Conservation (phyloP, 192 early-diverging fungal genomes). For the Entomortierella chlamydospora region DNA sequence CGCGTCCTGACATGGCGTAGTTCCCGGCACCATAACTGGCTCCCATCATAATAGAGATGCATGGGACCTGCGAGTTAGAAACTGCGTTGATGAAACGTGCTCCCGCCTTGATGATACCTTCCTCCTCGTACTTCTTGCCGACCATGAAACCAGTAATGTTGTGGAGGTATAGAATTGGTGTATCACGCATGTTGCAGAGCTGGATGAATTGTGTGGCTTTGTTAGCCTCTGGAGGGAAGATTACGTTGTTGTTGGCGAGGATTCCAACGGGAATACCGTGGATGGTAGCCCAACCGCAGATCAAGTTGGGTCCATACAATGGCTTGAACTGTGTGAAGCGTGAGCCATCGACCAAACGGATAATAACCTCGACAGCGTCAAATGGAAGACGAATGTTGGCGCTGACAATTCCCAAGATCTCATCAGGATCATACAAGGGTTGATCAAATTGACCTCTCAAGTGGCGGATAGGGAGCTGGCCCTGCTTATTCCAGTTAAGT, state of each 20-base stretch:
- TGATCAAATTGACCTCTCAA: slow-evolving; percentile 62
- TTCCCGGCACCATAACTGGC: slow-evolving; percentile 78
- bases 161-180: slow-evolving; percentile 70
- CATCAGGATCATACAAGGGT: slow-evolving; percentile 69
- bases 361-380: slow-evolving; percentile 74
- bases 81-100: slow-evolving; percentile 76
- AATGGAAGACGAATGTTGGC: slow-evolving; percentile 74
- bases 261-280: slow-evolving; percentile 76
- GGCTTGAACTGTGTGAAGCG: slow-evolving; percentile 74
- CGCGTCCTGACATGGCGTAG: slow-evolving; percentile 76
- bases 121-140: slow-evolving; percentile 72
- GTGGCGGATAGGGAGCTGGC: slow-evolving; percentile 60
- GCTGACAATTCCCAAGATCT: slow-evolving; percentile 72
- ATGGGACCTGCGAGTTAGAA: slow-evolving; percentile 68
- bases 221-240: slow-evolving; percentile 73
- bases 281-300: slow-evolving; percentile 73
- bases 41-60: slow-evolving; percentile 73
- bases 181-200: slow-evolving; percentile 71
- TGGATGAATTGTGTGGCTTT: slow-evolving; percentile 79
- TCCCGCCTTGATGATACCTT: slow-evolving; percentile 78
- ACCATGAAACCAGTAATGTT: slow-evolving; percentile 84
- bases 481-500: slow-evolving; percentile 67
- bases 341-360: slow-evolving; percentile 75
- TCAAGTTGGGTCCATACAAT: slow-evolving; percentile 71
- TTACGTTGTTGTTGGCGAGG: slow-evolving; percentile 72